A percentile compares a stretch with the other conserved stretches of the same genome.
phyloP scores from a whole-genome alignment of 2,329 filamentous ascomycete genomes.

The Endocalyx cinctus region DNA sequence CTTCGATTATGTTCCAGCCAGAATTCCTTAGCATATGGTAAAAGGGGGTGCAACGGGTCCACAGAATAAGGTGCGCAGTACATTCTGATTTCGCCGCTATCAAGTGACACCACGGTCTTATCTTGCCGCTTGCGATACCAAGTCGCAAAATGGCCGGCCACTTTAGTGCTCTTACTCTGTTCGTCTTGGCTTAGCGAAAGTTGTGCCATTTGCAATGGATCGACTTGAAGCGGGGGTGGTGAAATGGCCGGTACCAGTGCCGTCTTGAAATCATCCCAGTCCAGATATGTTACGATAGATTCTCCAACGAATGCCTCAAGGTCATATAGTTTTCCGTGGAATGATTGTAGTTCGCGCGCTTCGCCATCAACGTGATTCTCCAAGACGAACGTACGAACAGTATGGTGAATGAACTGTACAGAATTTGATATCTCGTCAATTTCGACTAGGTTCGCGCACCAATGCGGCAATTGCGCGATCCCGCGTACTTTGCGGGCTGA shows the following conservation, averaged over 20 bases:
- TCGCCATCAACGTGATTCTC: constrained; percentile 2
- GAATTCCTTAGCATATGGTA: constrained; percentile 8
- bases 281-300: constrained; percentile 33
- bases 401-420: constrained; percentile 32
- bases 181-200: background rate
- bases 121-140: no score
- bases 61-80: no score
- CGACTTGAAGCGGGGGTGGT: background rate
- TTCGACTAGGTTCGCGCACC: constrained; percentile 30
- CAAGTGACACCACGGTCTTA: background rate
- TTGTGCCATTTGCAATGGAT: background rate
- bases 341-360: constrained; percentile 4
- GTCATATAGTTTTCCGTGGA: constrained; percentile 17
- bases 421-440: constrained; percentile 24
- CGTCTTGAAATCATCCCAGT: constrained; percentile 33
- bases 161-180: background rate
- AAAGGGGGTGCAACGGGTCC: constrained; percentile 5
- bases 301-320: constrained; percentile 25
- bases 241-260: constrained; percentile 9
- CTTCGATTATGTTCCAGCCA: constrained; percentile 9
- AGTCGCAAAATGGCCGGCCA: no score
- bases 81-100: no score
- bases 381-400: constrained; percentile 24
- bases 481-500: constrained; percentile 17
- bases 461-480: constrained; percentile 20